These are phyloP conservation scores for Aspergillus quadrilineatus DNA, from an alignment of 2,329 filamentous ascomycete species.

Conservation along the genomic window DNA sequence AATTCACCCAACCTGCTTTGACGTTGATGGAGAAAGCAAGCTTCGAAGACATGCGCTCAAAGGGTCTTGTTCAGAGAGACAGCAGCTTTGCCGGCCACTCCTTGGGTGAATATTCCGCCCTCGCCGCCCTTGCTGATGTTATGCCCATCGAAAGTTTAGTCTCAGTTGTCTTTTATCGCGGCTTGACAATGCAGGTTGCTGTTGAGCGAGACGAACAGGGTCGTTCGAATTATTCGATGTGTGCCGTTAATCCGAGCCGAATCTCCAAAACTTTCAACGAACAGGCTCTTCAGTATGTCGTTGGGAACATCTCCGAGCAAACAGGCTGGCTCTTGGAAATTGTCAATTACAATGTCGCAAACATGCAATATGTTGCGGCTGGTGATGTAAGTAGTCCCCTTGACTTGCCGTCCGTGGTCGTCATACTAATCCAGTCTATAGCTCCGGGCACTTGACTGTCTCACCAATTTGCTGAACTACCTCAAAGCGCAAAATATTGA, in stretches of 20 bases:
- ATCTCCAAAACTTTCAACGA: constrained; percentile 99
- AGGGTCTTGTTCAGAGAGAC: constrained; percentile 91
- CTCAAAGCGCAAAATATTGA: constrained; percentile 97
- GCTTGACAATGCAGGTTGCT: constrained; percentile 97
- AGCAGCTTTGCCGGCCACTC: constrained; percentile 98
- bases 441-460: constrained; percentile 63
- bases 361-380: constrained; percentile 69
- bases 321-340: constrained; percentile 97
- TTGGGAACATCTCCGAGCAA: constrained; percentile 89
- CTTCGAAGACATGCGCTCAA: constrained; percentile 98
- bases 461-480: constrained; percentile 84
- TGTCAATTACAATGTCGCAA: constrained; percentile 86
- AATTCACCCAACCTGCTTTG: constrained; percentile 96
- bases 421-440: constrained; percentile 22
- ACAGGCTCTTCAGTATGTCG: constrained; percentile 92
- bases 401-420: neutral
- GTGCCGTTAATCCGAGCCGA: constrained; percentile 95
- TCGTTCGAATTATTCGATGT: constrained; percentile 98
- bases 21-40: constrained; percentile 99
- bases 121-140: constrained; percentile 93
- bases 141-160: constrained; percentile 99
- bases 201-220: constrained; percentile 92
- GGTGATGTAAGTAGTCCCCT: constrained; percentile 54
- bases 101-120: constrained; percentile 94
- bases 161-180: constrained; percentile 98